Evolutionary conservation across 163 green algal genomes (phyloP).

Genomic region (Prototheca stagnorum): DNA sequence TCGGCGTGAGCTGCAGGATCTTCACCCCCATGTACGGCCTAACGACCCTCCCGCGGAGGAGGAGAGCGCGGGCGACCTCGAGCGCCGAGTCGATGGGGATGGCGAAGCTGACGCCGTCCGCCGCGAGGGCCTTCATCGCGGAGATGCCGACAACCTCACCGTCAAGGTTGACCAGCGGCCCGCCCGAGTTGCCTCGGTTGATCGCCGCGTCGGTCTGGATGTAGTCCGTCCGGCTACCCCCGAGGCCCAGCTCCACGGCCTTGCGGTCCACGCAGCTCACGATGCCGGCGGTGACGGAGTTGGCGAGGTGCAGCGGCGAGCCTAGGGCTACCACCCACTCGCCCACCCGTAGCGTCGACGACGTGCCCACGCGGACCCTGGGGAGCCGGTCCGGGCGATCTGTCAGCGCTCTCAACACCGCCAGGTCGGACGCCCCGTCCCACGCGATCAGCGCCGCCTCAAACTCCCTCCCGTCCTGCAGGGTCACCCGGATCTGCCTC

Average conservation of each 20-base stretch:
- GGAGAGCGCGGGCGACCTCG: constrained; percentile 45
- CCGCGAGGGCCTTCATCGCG: constrained; percentile 53
- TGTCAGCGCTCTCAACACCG: constrained; percentile 41
- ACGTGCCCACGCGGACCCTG: constrained; percentile 26
- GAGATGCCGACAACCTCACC: constrained; percentile 61
- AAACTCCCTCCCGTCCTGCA: constrained; percentile 57
- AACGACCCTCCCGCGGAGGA: constrained; percentile 40
- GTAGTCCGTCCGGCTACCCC: constrained; percentile 46
- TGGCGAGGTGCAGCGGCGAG: constrained; percentile 60
- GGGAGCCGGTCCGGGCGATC: constrained; percentile 21
- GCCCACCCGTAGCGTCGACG: constrained; percentile 33
- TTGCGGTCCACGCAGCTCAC: constrained; percentile 57
- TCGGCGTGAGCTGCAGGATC: constrained; percentile 56
- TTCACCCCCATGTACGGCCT: constrained; percentile 71
- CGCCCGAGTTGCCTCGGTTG: constrained; percentile 43
- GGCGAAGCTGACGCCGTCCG: constrained; percentile 71
- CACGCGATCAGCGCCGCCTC: constrained; percentile 33
- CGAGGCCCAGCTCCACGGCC: constrained; percentile 49
- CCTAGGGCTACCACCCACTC: constrained; percentile 79
- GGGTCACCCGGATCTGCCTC: constrained; percentile 21
- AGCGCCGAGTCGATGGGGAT: constrained; percentile 71
- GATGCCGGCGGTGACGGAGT: constrained; percentile 72
- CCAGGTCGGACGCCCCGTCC: constrained; percentile 45
- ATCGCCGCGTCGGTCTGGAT: constrained; percentile 78
- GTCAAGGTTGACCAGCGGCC: constrained; percentile 65